Evolutionary conservation across 257 asterid genomes (phyloP).

Genomic region (Rauvolfia tetraphylla): DNA sequence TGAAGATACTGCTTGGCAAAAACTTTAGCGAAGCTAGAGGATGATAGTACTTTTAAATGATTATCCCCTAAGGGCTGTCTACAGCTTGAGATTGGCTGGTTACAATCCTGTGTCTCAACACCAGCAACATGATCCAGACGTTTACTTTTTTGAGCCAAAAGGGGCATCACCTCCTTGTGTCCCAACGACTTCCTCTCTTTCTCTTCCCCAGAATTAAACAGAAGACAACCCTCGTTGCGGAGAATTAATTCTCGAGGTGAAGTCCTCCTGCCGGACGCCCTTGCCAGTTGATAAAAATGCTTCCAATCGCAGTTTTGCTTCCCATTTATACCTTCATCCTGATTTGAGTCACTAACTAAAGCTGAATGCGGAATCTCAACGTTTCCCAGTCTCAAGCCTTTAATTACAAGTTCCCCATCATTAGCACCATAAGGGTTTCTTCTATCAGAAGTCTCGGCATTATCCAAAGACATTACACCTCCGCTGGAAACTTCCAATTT

Average conservation of each 20-base stretch:
- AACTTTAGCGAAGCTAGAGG: constrained; percentile 38
- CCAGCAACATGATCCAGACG: constrained; percentile 21
- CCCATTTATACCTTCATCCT: constrained; percentile 33
- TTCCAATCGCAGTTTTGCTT: constrained; percentile 50
- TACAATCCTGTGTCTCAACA: constrained; percentile 9
- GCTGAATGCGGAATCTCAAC: constrained; percentile 35
- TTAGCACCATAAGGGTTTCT: constrained; percentile 49
- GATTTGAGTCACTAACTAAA: constrained; percentile 20
- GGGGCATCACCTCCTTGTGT: constrained; percentile 10
- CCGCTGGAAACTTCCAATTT: constrained; percentile 12
- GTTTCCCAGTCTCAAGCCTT: constrained; percentile 58
- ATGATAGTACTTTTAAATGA: constrained; percentile 19
- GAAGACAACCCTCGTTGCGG: constrained; percentile 47
- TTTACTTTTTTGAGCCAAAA: constrained; percentile 12
- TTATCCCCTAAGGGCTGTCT: constrained; percentile 8
- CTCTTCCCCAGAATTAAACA: constrained; percentile 46
- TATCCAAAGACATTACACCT: constrained; percentile 17
- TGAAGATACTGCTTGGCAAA: constrained; percentile 22
- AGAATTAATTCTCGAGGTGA: constrained; percentile 35
- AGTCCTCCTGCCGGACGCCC: constrained; percentile 48
- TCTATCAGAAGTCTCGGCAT: background rate
- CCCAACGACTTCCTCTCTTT: constrained; percentile 30
- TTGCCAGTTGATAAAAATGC: constrained; percentile 52
- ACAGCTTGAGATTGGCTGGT: constrained; percentile 14
- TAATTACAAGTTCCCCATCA: constrained; percentile 53